Evolutionary conservation across 1,284 basidiomycete genomes (phyloP), one percentile per base, ranked within the genome.

Genomic region (Tilletia walkeri): DNA sequence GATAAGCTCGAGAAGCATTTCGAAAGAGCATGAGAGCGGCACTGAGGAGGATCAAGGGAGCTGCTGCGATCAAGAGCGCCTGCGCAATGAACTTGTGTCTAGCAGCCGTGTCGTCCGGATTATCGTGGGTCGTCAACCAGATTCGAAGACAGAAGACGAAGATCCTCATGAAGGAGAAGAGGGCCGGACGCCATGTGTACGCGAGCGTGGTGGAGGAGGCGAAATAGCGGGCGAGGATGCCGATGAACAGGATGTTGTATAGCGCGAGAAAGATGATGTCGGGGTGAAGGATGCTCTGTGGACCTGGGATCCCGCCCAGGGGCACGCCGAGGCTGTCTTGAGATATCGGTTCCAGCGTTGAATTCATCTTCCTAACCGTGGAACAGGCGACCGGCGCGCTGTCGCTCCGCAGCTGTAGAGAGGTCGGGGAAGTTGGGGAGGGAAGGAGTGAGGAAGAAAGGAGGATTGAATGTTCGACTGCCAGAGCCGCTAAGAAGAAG

Each of bases 71-170:
- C 6, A 53, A 18, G 7, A 53, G 10, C 2, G 50, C 7, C 50
- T 53, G 50, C 20, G 50, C 50, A 24, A 53, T 53, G 50, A 53
- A 53, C 50, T n/a, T 53, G 50, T 53, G 50, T 18, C 20, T 53
- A 1, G 50, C 16, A 10, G 50, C 16, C 50, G 50, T 18, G 18
- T 12, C 20, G 50, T 24, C 10, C 20, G 6, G 6, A 7, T 9
- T 53, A 4, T 10, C 16, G 16, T 53, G 50, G 7, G 20, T 24
- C 6, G 16, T 6, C 18, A 53, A 18, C 50, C 50, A 53, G 16
- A 53, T 53, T 2, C 50, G 50, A 24, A 53, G 50, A 7, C 18
- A 7, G 20, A 53, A 53, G 10, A 53, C 50, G 20, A 53, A 9
- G 50, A 53, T 53, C 18, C 50, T 10, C 6, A 53, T 10, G 10